phyloP scores from a whole-genome alignment of 2,329 filamentous ascomycete genomes.

The Scolecobasidium constrictum region DNA sequence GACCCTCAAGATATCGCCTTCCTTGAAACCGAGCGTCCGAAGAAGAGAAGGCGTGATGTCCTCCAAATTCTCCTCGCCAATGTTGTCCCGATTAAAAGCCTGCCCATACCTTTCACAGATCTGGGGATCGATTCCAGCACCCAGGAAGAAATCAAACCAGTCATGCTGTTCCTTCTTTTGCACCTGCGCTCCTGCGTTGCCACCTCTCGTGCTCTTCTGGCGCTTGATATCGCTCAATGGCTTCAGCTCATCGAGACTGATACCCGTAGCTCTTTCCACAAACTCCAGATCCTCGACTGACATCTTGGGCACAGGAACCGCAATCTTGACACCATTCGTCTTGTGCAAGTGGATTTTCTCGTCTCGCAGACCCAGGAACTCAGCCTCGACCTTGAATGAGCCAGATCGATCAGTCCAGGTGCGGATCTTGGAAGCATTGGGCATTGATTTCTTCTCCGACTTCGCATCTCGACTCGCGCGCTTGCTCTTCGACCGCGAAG shows the following conservation, averaged over 20 bases:
- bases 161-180: conserved; percentile 72
- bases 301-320: conserved; percentile 92
- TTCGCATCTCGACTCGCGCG: conserved; percentile 7
- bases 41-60: conserved; percentile 79
- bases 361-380: conserved; percentile 89
- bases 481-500: conserved; percentile 39
- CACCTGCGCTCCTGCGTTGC: conserved; percentile 49
- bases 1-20: conserved; percentile 92
- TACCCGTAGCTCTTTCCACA: conserved; percentile 77
- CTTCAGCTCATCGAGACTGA: conserved; percentile 85
- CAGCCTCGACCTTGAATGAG: conserved; percentile 93
- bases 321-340: conserved; percentile 95
- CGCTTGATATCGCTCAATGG: conserved; percentile 72
- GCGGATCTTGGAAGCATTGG: conserved; percentile 70
- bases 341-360: conserved; percentile 98
- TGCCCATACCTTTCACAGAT: conserved; percentile 91
- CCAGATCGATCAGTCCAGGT: conserved; percentile 93
- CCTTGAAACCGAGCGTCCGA: conserved; percentile 81
- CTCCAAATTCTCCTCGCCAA: conserved; percentile 86
- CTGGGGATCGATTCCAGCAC: conserved; percentile 81
- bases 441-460: conserved; percentile 43
- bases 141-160: conserved; percentile 98
- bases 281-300: conserved; percentile 90
- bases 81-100: conserved; percentile 81
- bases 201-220: conserved; percentile 23